Percentiles rank a stretch among this genome's conserved stretches.
Evolutionary conservation across 306 rosid species (phyloP).

Genomic region (Trifolium dubium): DNA sequence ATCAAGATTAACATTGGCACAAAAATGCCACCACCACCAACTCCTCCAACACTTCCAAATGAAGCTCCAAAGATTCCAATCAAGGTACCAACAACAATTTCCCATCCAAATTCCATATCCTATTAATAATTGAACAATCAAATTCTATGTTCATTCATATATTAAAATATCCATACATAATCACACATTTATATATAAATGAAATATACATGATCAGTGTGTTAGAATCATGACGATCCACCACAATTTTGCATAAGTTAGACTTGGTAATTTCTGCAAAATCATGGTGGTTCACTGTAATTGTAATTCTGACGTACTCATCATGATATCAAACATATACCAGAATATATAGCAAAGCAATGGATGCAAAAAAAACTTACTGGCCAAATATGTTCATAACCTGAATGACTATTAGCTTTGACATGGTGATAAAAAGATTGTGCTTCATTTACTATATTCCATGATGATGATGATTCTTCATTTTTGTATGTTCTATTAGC

Average conservation of each 20-base stretch:
- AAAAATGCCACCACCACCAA: conserved; percentile 96
- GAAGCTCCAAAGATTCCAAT: conserved; percentile 84
- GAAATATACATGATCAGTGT: too few relatives aligned
- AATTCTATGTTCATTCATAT: neutral
- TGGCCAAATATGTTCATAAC: conserved; percentile 80
- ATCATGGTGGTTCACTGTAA: too few relatives aligned
- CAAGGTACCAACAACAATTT: conserved; percentile 60
- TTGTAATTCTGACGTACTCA: too few relatives aligned
- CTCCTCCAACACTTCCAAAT: conserved; percentile 92
- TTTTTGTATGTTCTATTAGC: conserved; percentile 38
- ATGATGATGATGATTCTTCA: neutral
- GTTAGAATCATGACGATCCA: too few relatives aligned
- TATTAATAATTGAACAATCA: conserved; percentile 29
- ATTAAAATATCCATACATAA: too few relatives aligned
- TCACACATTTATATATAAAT: too few relatives aligned
- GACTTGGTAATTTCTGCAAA: too few relatives aligned
- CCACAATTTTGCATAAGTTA: too few relatives aligned
- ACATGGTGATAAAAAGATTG: conserved; percentile 37
- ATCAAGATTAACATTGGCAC: conserved; percentile 83
- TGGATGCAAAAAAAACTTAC: conserved; percentile 48
- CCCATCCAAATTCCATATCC: conserved; percentile 82
- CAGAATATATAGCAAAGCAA: neutral
- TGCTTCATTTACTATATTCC: conserved; percentile 34
- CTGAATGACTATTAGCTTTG: conserved; percentile 56
- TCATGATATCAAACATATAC: too few relatives aligned